Base-by-base conservation (phyloP, 2,329 filamentous ascomycete species). In the Colletotrichum sojae region DNA sequence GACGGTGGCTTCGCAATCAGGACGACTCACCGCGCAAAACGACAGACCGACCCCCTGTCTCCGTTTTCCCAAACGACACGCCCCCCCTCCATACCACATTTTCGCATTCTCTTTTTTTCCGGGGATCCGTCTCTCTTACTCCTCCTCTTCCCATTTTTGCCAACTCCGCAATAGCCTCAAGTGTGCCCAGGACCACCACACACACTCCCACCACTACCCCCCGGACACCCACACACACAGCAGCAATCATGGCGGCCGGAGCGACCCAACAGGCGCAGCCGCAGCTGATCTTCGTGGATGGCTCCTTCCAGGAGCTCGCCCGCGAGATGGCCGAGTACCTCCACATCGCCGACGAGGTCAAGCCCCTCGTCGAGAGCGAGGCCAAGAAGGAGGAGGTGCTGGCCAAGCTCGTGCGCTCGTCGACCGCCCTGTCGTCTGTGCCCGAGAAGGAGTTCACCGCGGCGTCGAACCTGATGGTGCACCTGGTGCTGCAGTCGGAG, bases 381-480 rank as follows among this genome's bases (percentile, higher is more conserved):
- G 75, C 77, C 18, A 75, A 80, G 61, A 94, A 94, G 84, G 94
- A 97, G 75, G 94, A 97, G 73, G 91, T 94, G 53, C 88, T 99
- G 67, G 92, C 95, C 86, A 95, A 94, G 87, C 87, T 99, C 73
- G 93, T 98, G 71, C 90, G 91, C 73, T 92, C 93, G 67, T 94
- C 94, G 61, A 83, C 88, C 61, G 88, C 88, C 58, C 86, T 99
- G 79, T 97, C 95, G 83, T 88, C 89, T 72, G 93, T 94, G 64
- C 94, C 95, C 68, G 96, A 99, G 88, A 97, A 96, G 88, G 95
- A 98, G 83, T 96, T 98, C 81, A 95, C 94, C 70, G 92, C 95
- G 69, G 94, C 95, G 71, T 98, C 98, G 85, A 98, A 99, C 85
- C 92, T 98, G 75, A 91, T 99, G 80, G 91, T 98, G 78, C 94